Percentiles rank a stretch among this genome's conserved stretches.
Conservation (phyloP, 768 basidiomycete genomes). For the Lactarius psammicola region DNA sequence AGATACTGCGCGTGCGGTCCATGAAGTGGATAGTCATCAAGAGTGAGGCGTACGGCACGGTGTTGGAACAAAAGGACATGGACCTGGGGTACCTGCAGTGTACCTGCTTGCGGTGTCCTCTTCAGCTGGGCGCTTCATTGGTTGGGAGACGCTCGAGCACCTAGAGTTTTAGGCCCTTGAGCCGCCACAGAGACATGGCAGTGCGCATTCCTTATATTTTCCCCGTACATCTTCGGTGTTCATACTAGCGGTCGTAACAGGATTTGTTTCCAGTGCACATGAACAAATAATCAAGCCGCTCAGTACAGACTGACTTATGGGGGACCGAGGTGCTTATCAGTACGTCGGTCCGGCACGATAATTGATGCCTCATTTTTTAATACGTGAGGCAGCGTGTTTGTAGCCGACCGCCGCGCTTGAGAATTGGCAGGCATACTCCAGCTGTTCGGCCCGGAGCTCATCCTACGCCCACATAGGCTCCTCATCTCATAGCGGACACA, state of each 20-base stretch:
- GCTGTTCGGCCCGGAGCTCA: too few relatives aligned
- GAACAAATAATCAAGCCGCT: slow-evolving; percentile 68
- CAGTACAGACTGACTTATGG: too few relatives aligned
- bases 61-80: too few relatives aligned
- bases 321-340: slow-evolving; percentile 33
- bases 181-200: slow-evolving; percentile 57
- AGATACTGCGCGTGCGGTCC: too few relatives aligned
- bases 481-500: too few relatives aligned
- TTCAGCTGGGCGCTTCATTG: too few relatives aligned
- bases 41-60: too few relatives aligned
- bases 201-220: slow-evolving; percentile 36
- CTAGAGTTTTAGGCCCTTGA: slow-evolving; percentile 37
- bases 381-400: slow-evolving; percentile 6
- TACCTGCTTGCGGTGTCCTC: too few relatives aligned
- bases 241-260: slow-evolving; percentile 34
- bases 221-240: background rate
- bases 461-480: too few relatives aligned
- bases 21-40: too few relatives aligned
- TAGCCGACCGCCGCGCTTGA: slow-evolving; percentile 52
- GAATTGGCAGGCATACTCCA: slow-evolving; percentile 83
- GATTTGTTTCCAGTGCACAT: slow-evolving; percentile 60
- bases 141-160: slow-evolving; percentile 51
- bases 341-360: background rate
- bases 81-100: too few relatives aligned
- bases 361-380: too few relatives aligned